These are phyloP conservation scores for Crithidia mellificae DNA, from an alignment of 208 protist genomes.

Conservation along the genomic window DNA sequence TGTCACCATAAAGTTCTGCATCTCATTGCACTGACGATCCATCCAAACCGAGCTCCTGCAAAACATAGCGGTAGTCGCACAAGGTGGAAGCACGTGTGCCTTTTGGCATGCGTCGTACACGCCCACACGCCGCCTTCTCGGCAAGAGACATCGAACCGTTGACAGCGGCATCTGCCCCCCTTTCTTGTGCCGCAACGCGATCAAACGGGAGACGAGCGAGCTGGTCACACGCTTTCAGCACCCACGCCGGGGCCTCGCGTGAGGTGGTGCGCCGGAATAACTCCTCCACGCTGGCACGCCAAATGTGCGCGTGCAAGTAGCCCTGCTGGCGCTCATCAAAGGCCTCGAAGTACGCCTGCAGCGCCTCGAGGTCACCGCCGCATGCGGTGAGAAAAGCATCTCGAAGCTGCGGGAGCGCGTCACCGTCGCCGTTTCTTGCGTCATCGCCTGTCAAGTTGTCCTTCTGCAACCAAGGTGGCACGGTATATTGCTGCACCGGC, in stretches of 20 bases:
- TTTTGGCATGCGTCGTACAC: constrained; percentile 34
- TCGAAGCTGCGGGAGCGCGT: constrained; percentile 6
- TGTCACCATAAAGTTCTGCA: background rate
- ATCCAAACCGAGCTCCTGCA: constrained; percentile 42
- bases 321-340: constrained; percentile 44
- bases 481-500: background rate
- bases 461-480: too few species aligned
- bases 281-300: constrained; percentile 40
- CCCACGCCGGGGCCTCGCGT: constrained; percentile 33
- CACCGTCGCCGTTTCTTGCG: background rate
- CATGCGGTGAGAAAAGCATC: constrained; percentile 34
- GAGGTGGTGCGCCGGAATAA: constrained; percentile 27
- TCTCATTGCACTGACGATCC: background rate
- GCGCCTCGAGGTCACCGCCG: constrained; percentile 37
- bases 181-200: constrained; percentile 14
- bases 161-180: background rate
- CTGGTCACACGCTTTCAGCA: constrained; percentile 44
- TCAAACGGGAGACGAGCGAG: constrained; percentile 48
- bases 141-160: constrained; percentile 14
- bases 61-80: constrained; percentile 60
- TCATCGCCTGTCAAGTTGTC: background rate
- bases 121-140: constrained; percentile 33
- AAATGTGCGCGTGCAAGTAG: constrained; percentile 40
- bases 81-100: constrained; percentile 20
- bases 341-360: constrained; percentile 38